Evolutionary conservation across 192 early-diverging fungal species (phyloP), one percentile per base, ranked within the genome.

Genomic region (Umbelopsis ramanniana): DNA sequence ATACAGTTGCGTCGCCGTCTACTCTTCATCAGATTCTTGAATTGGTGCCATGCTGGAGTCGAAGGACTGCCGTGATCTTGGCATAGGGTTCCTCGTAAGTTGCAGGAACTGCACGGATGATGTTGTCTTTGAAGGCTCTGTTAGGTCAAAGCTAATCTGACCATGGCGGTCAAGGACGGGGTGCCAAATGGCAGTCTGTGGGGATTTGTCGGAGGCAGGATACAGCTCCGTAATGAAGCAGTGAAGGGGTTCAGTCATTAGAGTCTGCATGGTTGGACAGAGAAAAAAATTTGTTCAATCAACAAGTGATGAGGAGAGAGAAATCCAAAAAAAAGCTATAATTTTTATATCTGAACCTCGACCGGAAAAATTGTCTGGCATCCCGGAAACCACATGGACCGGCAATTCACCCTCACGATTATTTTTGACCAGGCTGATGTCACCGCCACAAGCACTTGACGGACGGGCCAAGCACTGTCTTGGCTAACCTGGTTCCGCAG

Each of bases 141-240:
- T 37, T 17, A 63, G 33, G 26, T 63, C 57, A 37, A 63, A 63
- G 26, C 29, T 37, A 12, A 63, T 63, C 29, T 63, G 57, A 38
- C 57, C 57, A 63, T 63, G 29, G 26, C 57, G 57, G 19, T 63
- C 57, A n/a, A 63, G 57, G 15, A 63, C 57, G 23, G 57, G 57
- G 15, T 63, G 57, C 57, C 57, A 63, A 19, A 63, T 35, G 57
- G 57, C 57, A 37, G 33, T 35, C 33, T 63, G 57, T 38, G 26
- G 57, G 0, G 57, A 63, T 19, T 37, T 63, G 12, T 63, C 57
- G 19, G 57, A 63, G 33, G 57, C 33, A 37, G 57, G 57, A 37
- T 63, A 63, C 2, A 63, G 12, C 57, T 63, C 57, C 6, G 57
- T 63, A 4, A 63, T 63, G 17, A 63, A 63, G 57, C 57, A 37